Evolutionary conservation across 192 early-diverging fungal species (phyloP).

Genomic region (Neocallimastix lanati): DNA sequence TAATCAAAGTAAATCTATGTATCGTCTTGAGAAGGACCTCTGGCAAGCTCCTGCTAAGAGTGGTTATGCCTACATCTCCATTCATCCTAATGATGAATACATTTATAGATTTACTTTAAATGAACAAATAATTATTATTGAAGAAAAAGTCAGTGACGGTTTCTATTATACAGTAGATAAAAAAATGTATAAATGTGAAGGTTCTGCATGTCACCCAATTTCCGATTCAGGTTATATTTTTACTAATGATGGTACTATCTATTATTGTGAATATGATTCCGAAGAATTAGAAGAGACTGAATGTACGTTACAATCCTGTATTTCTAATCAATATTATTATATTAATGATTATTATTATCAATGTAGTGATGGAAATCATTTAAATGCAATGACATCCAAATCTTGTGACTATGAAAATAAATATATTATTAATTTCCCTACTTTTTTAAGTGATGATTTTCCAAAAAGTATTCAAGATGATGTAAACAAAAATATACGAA

Average conservation of each 20-base stretch:
- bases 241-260: background rate
- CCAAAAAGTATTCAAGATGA: too few species aligned
- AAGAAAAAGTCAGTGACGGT: background rate
- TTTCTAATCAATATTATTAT: background rate
- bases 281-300: background rate
- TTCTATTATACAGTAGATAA: background rate
- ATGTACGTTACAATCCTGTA: background rate
- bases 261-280: background rate
- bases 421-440: background rate
- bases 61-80: background rate
- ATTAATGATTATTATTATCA: background rate
- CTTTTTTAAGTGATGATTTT: too few species aligned
- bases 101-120: background rate
- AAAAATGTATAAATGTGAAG: background rate
- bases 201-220: background rate
- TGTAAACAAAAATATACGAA: too few species aligned
- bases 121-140: background rate
- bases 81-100: background rate
- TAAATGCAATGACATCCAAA: background rate
- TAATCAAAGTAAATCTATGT: background rate
- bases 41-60: background rate
- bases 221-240: background rate
- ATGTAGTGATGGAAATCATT: background rate
- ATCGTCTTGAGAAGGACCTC: background rate
- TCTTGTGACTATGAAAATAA: background rate